phyloP scores from a whole-genome alignment of 2,329 filamentous ascomycete species.

The Penicillium sp. region DNA sequence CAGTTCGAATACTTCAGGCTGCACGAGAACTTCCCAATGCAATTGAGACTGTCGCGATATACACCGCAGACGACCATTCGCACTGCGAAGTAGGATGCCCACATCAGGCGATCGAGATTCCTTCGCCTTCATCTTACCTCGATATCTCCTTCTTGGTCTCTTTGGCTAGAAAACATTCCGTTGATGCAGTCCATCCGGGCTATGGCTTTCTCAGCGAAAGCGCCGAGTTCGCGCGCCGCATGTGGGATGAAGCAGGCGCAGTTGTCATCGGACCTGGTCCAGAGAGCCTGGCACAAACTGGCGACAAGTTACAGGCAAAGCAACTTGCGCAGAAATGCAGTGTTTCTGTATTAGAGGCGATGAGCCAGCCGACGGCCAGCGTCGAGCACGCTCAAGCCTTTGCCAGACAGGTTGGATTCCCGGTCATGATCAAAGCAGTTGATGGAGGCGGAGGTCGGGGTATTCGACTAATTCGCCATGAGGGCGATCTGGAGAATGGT shows the following conservation, averaged over 20 bases:
- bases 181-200: slow-evolving; percentile 54
- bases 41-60: slow-evolving; percentile 53
- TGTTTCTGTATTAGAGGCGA: slow-evolving; percentile 49
- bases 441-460: slow-evolving; percentile 58
- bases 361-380: slow-evolving; percentile 41
- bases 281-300: slow-evolving; percentile 53
- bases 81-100: slow-evolving; percentile 49
- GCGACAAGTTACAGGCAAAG: slow-evolving; percentile 53
- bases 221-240: slow-evolving; percentile 45
- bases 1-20: slow-evolving; percentile 54
- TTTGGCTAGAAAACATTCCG: slow-evolving; percentile 46
- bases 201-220: slow-evolving; percentile 60
- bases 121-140: slow-evolving; percentile 50
- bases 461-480: slow-evolving; percentile 49
- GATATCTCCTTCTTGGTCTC: slow-evolving; percentile 46
- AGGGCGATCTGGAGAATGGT: slow-evolving; percentile 43
- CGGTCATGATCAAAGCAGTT: slow-evolving; percentile 60
- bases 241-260: slow-evolving; percentile 47
- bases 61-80: slow-evolving; percentile 50
- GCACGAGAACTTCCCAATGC: slow-evolving; percentile 50
- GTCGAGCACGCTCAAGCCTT: slow-evolving; percentile 49
- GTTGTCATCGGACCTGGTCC: slow-evolving; percentile 52
- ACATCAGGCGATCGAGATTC: slow-evolving; percentile 47
- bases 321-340: slow-evolving; percentile 47
- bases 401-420: slow-evolving; percentile 51